Evolutionary conservation across 2,329 filamentous ascomycete species (phyloP), one percentile per base, ranked within the genome.

Genomic region (Exophiala xenobiotica): DNA sequence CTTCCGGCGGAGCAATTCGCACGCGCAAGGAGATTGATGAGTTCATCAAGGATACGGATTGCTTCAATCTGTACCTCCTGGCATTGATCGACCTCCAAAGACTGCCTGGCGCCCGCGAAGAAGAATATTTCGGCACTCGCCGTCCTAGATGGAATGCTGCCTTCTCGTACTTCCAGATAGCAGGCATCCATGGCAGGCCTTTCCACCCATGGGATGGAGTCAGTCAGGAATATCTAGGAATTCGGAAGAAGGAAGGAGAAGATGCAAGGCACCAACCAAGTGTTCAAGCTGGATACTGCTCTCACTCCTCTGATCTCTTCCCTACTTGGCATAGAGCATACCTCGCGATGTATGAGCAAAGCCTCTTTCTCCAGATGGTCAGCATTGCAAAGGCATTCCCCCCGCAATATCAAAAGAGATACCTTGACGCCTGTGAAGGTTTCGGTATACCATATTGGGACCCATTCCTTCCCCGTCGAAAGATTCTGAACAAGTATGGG

Each of bases 291-390:
- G 89, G 88, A 41, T 93, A 90, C 67, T 95, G 90, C 66, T 80
- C 81, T 9, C 90, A 95, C 68, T 79, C 77, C 20, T 88, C 86
- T 1, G 81, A 85, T 33, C 71, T 93, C n/a, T 93, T 95, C 65
- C 81, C 86, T 33, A 79, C 84, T 27, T 95, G 90, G 90, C 89
- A 95, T 74, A 80, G 89, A 41, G 86, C 88, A 1, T 95, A 92
- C 67, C 74, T 93, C 46, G 74, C 79, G 6, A 68, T 86, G 7
- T 82, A 72, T 57, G 76, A 86, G 70, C 78, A 79, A 59, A 46
- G 64, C 46, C 19, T 27, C 6, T 14, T 11, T 33, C 37, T 38
- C 33, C 12, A 38, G 33, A 38, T 38, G 33, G 16, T 38, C 33
- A 38, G 18, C 16, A 38, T 16, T 38, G n/a, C 33, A 19, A 38